These are phyloP conservation scores for Lipomyces sp. DNA, from an alignment of 805 yeast genomes.

Conservation along the genomic window DNA sequence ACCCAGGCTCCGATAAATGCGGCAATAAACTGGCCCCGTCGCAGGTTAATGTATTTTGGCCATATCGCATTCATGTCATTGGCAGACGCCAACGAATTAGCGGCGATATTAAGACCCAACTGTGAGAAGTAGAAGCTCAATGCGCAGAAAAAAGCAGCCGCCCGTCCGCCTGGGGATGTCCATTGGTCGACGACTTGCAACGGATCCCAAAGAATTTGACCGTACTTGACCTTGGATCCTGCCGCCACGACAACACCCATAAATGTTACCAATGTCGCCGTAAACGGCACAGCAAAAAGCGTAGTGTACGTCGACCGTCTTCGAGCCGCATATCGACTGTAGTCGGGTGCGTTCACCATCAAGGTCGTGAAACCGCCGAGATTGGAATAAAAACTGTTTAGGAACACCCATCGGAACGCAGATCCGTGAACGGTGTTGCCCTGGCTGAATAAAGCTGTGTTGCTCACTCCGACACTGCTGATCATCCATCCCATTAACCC, in stretches of 20 bases:
- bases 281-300: conserved; percentile 27
- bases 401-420: conserved; percentile 75
- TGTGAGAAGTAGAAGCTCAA: conserved; percentile 67
- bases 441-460: conserved; percentile 16
- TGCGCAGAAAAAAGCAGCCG: conserved; percentile 36
- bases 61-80: conserved; percentile 48
- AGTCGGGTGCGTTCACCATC: conserved; percentile 56
- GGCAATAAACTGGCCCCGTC: conserved; percentile 55
- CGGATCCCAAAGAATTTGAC: conserved; percentile 37
- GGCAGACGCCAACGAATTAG: conserved; percentile 51
- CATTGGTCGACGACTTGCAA: conserved; percentile 27
- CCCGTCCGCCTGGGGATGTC: conserved; percentile 38
- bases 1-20: conserved; percentile 65
- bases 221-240: conserved; percentile 34
- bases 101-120: conserved; percentile 71
- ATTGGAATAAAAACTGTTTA: conserved; percentile 59
- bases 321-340: conserved; percentile 54
- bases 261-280: conserved; percentile 27
- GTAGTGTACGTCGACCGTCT: conserved; percentile 33
- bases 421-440: conserved; percentile 55
- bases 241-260: conserved; percentile 35
- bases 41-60: conserved; percentile 58
- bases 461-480: conserved; percentile 40
- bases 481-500: conserved; percentile 80
- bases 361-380: conserved; percentile 45